phyloP scores from a whole-genome alignment of 1,284 basidiomycete genomes.

The Leucoagaricus sp. region DNA sequence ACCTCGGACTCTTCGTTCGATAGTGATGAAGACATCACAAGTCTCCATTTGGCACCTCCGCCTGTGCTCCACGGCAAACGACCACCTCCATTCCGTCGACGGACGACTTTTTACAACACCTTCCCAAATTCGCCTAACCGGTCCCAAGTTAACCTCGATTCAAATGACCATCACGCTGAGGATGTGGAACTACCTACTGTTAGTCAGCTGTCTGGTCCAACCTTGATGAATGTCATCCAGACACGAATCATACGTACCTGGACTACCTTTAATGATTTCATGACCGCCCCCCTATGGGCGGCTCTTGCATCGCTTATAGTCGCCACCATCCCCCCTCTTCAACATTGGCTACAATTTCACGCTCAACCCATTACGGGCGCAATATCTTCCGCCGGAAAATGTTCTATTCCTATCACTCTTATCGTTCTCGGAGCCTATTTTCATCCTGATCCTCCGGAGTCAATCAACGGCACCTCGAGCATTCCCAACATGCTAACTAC shows the following conservation, averaged over 20 bases:
- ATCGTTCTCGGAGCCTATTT: constrained; percentile 95
- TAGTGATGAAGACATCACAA: neutral
- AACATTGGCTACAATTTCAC: constrained; percentile 64
- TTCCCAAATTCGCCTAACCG: constrained; percentile 65
- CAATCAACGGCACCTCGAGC: neutral
- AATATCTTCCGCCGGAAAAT: constrained; percentile 71
- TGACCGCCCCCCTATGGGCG: constrained; percentile 87
- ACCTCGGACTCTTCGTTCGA: constrained; percentile 3
- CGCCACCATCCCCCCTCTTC: constrained; percentile 76
- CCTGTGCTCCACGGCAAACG: constrained; percentile 13
- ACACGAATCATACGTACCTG: constrained; percentile 26
- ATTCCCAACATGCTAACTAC: neutral
- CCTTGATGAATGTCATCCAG: neutral
- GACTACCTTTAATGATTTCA: constrained; percentile 67
- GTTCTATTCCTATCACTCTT: constrained; percentile 87
- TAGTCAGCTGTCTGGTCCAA: neutral
- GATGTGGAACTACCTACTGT: neutral
- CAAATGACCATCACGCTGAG: constrained; percentile 11
- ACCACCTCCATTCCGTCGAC: constrained; percentile 24
- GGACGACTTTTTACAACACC: constrained; percentile 56
- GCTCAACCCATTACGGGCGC: constrained; percentile 74
- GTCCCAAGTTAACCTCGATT: constrained; percentile 34
- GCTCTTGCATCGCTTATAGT: constrained; percentile 80
- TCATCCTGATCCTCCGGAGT: constrained; percentile 41
- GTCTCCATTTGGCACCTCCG: neutral